A percentile compares a stretch with the other conserved stretches of the same genome.
phyloP scores from a whole-genome alignment of 2,329 filamentous ascomycete genomes.

The Cordyceps cateniannulata region DNA sequence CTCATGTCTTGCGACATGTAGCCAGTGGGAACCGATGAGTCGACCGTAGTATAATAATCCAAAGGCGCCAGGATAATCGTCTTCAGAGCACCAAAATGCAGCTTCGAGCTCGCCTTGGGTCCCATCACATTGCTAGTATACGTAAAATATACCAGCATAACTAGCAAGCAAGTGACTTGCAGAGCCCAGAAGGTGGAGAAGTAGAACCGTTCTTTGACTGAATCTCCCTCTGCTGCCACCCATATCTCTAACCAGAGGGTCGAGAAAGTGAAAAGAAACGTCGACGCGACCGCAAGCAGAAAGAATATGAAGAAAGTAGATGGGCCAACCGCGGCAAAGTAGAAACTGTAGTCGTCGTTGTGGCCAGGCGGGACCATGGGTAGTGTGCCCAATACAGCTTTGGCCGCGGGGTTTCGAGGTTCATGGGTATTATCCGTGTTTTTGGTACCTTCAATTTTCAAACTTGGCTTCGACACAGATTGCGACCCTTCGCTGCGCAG shows the following conservation, averaged over 20 bases:
- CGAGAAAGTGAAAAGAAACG: not conserved
- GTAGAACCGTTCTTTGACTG: not conserved
- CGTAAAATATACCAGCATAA: conserved; percentile 1
- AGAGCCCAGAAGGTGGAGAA: conserved; percentile 1
- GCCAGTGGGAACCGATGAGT: conserved; percentile 9
- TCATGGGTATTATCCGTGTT: not conserved
- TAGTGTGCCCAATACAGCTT: not conserved
- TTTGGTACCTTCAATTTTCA: not conserved
- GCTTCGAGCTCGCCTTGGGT: conserved; percentile 2
- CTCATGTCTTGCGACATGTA: conserved; percentile 10
- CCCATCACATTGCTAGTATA: conserved; percentile 3
- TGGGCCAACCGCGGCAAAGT: conserved; percentile 1
- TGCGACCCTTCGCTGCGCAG: not conserved
- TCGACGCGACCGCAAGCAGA: not conserved
- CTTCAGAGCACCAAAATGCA: conserved; percentile 4
- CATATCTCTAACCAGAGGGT: conserved; percentile 4
- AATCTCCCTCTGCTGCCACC: not conserved
- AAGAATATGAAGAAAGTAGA: not conserved
- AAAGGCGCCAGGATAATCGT: not conserved
- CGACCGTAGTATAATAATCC: conserved; percentile 7
- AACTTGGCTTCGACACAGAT: not conserved
- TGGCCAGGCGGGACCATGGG: conserved; percentile 1
- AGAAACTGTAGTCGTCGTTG: conserved; percentile 2
- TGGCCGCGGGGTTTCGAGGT: not conserved
- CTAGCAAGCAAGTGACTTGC: not conserved